Percentiles rank a stretch among this genome's conserved stretches.
Conservation (phyloP, 2,329 filamentous ascomycete species). For the Claviceps maximensis region DNA sequence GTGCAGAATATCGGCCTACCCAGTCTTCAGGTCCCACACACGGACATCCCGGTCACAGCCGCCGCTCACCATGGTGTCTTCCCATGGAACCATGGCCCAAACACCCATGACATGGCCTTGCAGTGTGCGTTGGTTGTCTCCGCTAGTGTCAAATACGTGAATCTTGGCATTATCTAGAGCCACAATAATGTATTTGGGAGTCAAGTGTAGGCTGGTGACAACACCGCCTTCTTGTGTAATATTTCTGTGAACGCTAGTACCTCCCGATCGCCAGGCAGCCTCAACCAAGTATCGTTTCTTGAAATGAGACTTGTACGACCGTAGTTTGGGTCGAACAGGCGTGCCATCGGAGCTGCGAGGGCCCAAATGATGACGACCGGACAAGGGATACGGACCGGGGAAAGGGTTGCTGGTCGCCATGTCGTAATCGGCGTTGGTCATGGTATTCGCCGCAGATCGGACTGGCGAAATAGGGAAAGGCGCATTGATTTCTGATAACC, state of each 20-base stretch:
- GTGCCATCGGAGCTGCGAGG: slow-evolving; percentile 44
- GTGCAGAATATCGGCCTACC: slow-evolving; percentile 39
- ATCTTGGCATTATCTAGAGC: slow-evolving; percentile 97
- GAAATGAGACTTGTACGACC: slow-evolving; percentile 91
- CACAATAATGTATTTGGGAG: slow-evolving; percentile 91
- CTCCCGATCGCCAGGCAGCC: slow-evolving; percentile 88
- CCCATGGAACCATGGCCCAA: slow-evolving; percentile 99
- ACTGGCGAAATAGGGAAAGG: slow-evolving; percentile 17
- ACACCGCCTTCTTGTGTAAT: slow-evolving; percentile 96
- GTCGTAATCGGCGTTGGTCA: slow-evolving; percentile 23
- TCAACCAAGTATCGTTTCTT: slow-evolving; percentile 96
- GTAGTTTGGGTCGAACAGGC: slow-evolving; percentile 45
- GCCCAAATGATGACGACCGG: slow-evolving; percentile 21
- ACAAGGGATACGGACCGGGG: slow-evolving; percentile 28
- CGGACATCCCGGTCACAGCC: slow-evolving; percentile 93
- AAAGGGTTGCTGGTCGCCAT: slow-evolving; percentile 27
- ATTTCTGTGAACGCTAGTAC: slow-evolving; percentile 68
- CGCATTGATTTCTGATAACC: slow-evolving; percentile 37
- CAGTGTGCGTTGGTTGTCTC: slow-evolving; percentile 74
- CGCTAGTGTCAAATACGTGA: slow-evolving; percentile 90
- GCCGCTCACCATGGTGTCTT: slow-evolving; percentile 85
- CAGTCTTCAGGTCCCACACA: slow-evolving; percentile 91
- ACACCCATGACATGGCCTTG: slow-evolving; percentile 98
- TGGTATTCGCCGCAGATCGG: slow-evolving; percentile 17
- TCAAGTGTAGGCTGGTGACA: slow-evolving; percentile 88